Conservation (phyloP, 352 stramenopile species). For the Aphanomyces stellatus region DNA sequence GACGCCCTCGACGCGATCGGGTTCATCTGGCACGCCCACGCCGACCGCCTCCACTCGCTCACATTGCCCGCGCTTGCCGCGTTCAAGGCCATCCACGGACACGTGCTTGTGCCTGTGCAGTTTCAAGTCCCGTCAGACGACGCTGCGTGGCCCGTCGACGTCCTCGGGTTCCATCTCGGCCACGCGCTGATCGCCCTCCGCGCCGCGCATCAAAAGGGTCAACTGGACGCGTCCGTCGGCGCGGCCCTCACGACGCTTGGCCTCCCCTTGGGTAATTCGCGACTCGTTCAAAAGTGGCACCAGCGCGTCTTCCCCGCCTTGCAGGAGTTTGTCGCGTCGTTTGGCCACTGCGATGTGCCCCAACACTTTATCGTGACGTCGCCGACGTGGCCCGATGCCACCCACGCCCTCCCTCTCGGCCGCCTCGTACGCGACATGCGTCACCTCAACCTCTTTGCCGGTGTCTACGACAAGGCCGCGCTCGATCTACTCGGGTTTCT, state of each 20-base stretch:
- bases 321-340: conserved; percentile 68
- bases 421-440: conserved; percentile 89
- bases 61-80: conserved; percentile 50
- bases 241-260: conserved; percentile 42
- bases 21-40: conserved; percentile 86
- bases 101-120: conserved; percentile 45
- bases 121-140: conserved; percentile 42
- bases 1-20: conserved; percentile 79
- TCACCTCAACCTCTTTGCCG: conserved; percentile 48
- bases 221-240: conserved; percentile 28
- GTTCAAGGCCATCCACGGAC: conserved; percentile 50
- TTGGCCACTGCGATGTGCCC: conserved; percentile 85
- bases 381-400: conserved; percentile 68
- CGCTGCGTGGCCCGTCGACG: conserved; percentile 34
- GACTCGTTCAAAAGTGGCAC: conserved; percentile 48
- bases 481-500: conserved; percentile 88
- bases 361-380: conserved; percentile 84
- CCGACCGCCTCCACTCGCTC: conserved; percentile 61
- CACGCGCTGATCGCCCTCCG: conserved; percentile 59
- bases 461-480: conserved; percentile 68
- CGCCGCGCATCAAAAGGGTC: conserved; percentile 34
- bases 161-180: conserved; percentile 52
- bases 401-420: conserved; percentile 81
- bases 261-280: conserved; percentile 40
- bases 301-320: conserved; percentile 74